Evolutionary conservation across 345 rosid genomes (phyloP).

Genomic region (Eucalyptus caleyi): DNA sequence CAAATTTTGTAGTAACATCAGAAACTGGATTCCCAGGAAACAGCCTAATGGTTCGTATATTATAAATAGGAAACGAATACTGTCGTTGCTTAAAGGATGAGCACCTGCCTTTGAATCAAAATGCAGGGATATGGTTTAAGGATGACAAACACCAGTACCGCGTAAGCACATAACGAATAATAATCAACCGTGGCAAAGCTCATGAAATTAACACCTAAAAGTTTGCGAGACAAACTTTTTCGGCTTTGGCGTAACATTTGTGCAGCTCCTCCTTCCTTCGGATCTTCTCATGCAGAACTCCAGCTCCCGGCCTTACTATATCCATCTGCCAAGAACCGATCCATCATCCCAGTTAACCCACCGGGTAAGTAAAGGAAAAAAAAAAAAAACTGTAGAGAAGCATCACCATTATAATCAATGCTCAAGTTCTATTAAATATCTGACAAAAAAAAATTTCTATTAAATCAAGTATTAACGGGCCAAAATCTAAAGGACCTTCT

Average conservation of each 20-base stretch:
- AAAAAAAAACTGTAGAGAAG: background rate
- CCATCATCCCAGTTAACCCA: background rate
- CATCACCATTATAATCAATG: background rate
- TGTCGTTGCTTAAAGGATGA: background rate
- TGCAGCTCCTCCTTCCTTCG: conserved; percentile 53
- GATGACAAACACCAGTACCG: background rate
- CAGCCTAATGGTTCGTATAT: background rate
- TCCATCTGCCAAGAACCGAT: conserved; percentile 21
- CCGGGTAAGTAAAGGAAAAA: background rate
- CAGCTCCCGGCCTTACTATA: conserved; percentile 59
- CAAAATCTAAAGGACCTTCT: background rate
- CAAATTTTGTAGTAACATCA: background rate
- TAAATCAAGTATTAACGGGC: background rate
- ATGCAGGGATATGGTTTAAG: background rate
- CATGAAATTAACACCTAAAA: background rate
- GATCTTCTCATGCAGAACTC: conserved; percentile 73
- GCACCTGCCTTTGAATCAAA: background rate
- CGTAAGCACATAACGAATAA: background rate
- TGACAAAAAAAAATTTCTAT: background rate
- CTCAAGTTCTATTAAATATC: background rate
- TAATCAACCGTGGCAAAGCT: background rate
- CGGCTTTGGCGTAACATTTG: background rate
- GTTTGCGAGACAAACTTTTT: background rate
- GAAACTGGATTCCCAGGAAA: background rate
- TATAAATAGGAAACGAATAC: background rate